Evolutionary conservation across 257 asterid genomes (phyloP).

Genomic region (Oldenlandia corymbosa): DNA sequence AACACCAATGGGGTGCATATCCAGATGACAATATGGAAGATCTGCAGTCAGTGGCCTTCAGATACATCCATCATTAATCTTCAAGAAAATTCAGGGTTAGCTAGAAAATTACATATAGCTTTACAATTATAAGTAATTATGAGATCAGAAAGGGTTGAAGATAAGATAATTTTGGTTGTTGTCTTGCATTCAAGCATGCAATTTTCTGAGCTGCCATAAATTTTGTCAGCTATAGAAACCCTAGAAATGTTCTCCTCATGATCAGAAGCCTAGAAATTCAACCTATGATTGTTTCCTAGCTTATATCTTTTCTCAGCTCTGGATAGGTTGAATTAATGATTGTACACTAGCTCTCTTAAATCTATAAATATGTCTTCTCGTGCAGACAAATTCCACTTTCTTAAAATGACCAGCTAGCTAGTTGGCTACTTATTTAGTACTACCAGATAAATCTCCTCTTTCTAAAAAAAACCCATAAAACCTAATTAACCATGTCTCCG

Average conservation of each 20-base stretch:
- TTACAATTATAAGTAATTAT: not conserved
- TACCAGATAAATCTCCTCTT: not conserved
- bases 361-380: slow-evolving; percentile 7
- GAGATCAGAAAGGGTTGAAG: slow-evolving; percentile 11
- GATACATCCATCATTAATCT: slow-evolving; percentile 35
- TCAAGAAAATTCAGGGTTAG: slow-evolving; percentile 21
- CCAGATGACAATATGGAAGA: slow-evolving; percentile 52
- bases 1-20: slow-evolving; percentile 45
- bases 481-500: no score
- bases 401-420: not conserved
- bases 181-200: slow-evolving; percentile 4
- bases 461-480: no score
- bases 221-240: slow-evolving; percentile 28
- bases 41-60: slow-evolving; percentile 60
- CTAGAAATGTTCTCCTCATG: slow-evolving; percentile 18
- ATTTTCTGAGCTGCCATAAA: slow-evolving; percentile 9
- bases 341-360: slow-evolving; percentile 17
- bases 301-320: slow-evolving; percentile 14
- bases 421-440: not conserved
- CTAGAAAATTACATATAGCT: slow-evolving; percentile 5
- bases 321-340: slow-evolving; percentile 17
- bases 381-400: slow-evolving; percentile 14
- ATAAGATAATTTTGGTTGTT: slow-evolving; percentile 5
- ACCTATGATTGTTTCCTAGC: slow-evolving; percentile 15
- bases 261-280: slow-evolving; percentile 11